These are phyloP conservation scores for Sphaerosporella brunnea DNA, from an alignment of 495 filamentous ascomycete species.

Conservation along the genomic window DNA sequence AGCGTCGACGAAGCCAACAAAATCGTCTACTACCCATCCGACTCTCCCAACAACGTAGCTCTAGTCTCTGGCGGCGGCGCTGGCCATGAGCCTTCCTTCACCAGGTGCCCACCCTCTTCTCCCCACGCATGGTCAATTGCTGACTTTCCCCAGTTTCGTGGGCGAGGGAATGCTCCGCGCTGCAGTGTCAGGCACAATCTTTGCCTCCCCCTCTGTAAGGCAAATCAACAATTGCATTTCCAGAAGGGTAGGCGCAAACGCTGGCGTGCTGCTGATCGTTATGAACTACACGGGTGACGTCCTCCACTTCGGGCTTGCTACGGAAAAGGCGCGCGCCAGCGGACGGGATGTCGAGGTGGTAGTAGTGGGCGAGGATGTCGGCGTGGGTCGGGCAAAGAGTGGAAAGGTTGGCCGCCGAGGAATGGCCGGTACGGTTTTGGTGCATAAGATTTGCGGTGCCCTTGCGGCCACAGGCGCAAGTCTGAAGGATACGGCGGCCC, in stretches of 20 bases:
- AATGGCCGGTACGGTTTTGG: slow-evolving; percentile 76
- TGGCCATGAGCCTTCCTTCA: slow-evolving; percentile 85
- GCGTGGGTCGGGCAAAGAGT: slow-evolving; percentile 62
- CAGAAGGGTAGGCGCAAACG: slow-evolving; percentile 46
- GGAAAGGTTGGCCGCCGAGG: slow-evolving; percentile 87
- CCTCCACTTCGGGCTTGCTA: slow-evolving; percentile 84
- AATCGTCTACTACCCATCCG: slow-evolving; percentile 26
- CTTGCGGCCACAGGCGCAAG: slow-evolving; percentile 47
- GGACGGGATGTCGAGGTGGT: slow-evolving; percentile 78
- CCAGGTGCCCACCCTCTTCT: slow-evolving; percentile 36
- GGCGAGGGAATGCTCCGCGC: slow-evolving; percentile 61
- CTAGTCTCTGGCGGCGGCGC: slow-evolving; percentile 80
- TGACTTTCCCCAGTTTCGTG: slow-evolving; percentile 30
- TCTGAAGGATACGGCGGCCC: slow-evolving; percentile 47
- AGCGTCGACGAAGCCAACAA: slow-evolving; percentile 68
- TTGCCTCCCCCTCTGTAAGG: slow-evolving; percentile 72
- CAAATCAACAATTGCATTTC: slow-evolving; percentile 67
- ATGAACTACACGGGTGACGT: slow-evolving; percentile 72
- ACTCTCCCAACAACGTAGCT: slow-evolving; percentile 39
- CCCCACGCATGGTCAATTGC: not conserved
- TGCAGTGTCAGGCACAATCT: slow-evolving; percentile 81
- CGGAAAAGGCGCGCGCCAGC: slow-evolving; percentile 75
- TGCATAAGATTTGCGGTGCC: slow-evolving; percentile 77
- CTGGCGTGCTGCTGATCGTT: slow-evolving; percentile 54
- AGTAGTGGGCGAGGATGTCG: slow-evolving; percentile 88